These are phyloP conservation scores for Diddensiella caesifluorescens DNA, from an alignment of 805 yeast genomes.

Conservation along the genomic window DNA sequence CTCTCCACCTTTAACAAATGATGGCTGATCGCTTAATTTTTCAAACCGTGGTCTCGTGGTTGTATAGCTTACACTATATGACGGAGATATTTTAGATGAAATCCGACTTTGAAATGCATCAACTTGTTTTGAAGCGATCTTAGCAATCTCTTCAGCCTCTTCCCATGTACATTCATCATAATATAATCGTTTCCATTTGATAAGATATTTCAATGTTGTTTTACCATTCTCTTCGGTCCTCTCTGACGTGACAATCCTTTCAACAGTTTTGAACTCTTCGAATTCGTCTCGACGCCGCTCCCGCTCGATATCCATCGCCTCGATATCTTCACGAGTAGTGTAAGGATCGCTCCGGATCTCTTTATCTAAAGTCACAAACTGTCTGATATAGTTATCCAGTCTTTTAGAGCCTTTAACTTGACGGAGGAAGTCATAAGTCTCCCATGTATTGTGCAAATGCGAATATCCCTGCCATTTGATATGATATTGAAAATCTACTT, in stretches of 20 bases:
- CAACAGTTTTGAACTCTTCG: slow-evolving; percentile 79
- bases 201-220: slow-evolving; percentile 70
- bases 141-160: slow-evolving; percentile 79
- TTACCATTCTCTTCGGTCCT: slow-evolving; percentile 55
- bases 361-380: slow-evolving; percentile 63
- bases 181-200: slow-evolving; percentile 89
- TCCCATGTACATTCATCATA: slow-evolving; percentile 99
- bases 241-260: slow-evolving; percentile 82
- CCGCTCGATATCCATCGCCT: slow-evolving; percentile 85
- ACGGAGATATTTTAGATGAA: slow-evolving; percentile 80
- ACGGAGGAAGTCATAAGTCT: slow-evolving; percentile 47
- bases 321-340: slow-evolving; percentile 87
- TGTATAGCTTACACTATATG: slow-evolving; percentile 65
- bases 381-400: slow-evolving; percentile 85
- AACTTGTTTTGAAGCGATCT: slow-evolving; percentile 77
- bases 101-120: slow-evolving; percentile 73
- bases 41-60: slow-evolving; percentile 78
- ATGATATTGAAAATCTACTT: slow-evolving; percentile 21
- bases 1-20: slow-evolving; percentile 83
- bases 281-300: slow-evolving; percentile 81
- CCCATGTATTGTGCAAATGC: slow-evolving; percentile 96
- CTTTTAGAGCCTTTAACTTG: slow-evolving; percentile 70
- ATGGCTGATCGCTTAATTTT: slow-evolving; percentile 80
- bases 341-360: slow-evolving; percentile 72
- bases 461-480: slow-evolving; percentile 86